These are phyloP conservation scores for Galerina sulciceps DNA, from an alignment of 768 basidiomycete genomes.

Conservation along the genomic window DNA sequence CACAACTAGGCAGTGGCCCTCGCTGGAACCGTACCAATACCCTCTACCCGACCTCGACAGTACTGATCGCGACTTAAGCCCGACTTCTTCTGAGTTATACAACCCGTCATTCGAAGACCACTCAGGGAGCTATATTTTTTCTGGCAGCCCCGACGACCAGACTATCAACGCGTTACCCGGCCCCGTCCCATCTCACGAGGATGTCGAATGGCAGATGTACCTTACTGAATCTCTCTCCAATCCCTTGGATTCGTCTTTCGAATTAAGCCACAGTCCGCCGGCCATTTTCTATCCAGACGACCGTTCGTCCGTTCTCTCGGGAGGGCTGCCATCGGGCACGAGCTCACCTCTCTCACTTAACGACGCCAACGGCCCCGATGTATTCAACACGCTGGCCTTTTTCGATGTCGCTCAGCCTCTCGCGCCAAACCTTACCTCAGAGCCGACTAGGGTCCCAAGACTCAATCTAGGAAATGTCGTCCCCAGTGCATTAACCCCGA, in stretches of 20 bases:
- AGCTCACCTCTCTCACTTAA: too few species aligned
- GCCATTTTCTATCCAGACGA: background rate
- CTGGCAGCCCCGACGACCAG: background rate
- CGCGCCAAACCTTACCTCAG: too few species aligned
- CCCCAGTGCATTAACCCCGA: too few species aligned
- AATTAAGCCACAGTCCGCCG: constrained; percentile 5
- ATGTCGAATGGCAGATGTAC: constrained; percentile 25
- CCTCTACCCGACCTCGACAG: too few species aligned
- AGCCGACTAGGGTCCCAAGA: too few species aligned
- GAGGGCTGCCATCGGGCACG: too few species aligned
- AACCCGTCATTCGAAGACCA: too few species aligned
- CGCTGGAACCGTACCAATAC: background rate
- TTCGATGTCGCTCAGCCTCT: too few species aligned
- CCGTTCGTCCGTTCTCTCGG: too few species aligned
- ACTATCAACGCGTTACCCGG: constrained; percentile 2
- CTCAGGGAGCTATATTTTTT: background rate
- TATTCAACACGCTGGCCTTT: too few species aligned
- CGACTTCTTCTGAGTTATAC: background rate
- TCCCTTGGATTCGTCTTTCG: constrained; percentile 16
- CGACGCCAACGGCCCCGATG: too few species aligned
- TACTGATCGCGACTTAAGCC: background rate
- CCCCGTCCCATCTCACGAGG: constrained; percentile 13
- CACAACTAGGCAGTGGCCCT: constrained; percentile 9
- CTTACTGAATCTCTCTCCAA: constrained; percentile 21
- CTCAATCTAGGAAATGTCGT: too few species aligned